Evolutionary conservation across 2,329 filamentous ascomycete genomes (phyloP).

Genomic region (Xylariaceae sp.): DNA sequence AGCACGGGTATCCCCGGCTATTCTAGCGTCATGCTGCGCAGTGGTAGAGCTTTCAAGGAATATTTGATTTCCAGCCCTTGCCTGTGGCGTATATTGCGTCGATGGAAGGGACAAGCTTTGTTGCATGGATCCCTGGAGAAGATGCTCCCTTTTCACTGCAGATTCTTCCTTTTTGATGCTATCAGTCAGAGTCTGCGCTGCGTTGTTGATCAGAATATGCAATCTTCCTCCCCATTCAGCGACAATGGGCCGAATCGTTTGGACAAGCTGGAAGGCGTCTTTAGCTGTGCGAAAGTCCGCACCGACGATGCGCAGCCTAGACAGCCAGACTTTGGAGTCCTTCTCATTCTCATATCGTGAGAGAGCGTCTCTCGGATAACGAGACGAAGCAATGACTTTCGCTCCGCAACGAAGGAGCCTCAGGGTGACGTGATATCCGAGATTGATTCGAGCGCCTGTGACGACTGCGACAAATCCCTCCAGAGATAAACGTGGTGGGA

Average conservation of each 20-base stretch:
- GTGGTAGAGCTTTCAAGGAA: constrained; percentile 3
- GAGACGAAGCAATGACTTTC: constrained; percentile 9
- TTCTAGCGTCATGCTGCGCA: neutral
- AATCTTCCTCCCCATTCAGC: constrained; percentile 6
- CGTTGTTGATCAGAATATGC: constrained; percentile 13
- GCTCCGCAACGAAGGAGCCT: constrained; percentile 10
- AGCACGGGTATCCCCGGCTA: too few species aligned
- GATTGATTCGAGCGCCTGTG: constrained; percentile 7
- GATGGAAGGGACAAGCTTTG: neutral
- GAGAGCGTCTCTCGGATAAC: constrained; percentile 10
- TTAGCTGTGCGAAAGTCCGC: constrained; percentile 8
- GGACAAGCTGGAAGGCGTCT: constrained; percentile 9
- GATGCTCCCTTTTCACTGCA: constrained; percentile 2
- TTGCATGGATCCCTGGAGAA: neutral
- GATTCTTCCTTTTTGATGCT: constrained; percentile 7
- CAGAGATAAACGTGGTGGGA: constrained; percentile 1
- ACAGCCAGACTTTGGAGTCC: constrained; percentile 5
- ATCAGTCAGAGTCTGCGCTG: constrained; percentile 10
- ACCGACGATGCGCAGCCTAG: constrained; percentile 5
- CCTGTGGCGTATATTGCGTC: constrained; percentile 1
- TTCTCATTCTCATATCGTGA: constrained; percentile 6
- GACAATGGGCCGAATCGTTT: constrained; percentile 4
- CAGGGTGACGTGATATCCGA: constrained; percentile 6
- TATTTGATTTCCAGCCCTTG: constrained; percentile 3
- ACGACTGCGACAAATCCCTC: constrained; percentile 3